These are phyloP conservation scores for Apiotrichum sp. DNA, from an alignment of 1,284 basidiomycete genomes.

Conservation along the genomic window DNA sequence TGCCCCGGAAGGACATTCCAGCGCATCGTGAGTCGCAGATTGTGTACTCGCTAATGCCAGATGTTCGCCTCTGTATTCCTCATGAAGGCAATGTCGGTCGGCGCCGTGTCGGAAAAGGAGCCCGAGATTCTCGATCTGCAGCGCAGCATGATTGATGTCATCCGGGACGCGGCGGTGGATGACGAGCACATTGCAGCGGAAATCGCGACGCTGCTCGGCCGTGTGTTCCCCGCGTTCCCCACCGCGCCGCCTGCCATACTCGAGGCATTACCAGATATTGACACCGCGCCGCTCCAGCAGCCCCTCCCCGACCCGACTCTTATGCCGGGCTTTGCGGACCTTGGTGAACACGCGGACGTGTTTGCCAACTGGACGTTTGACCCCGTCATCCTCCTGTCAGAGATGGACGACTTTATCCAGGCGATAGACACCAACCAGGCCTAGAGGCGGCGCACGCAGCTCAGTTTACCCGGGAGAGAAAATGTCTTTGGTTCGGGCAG, in stretches of 20 bases:
- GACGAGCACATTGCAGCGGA: constrained; percentile 1
- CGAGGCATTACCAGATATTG: no score
- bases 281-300: neutral
- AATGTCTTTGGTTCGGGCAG: no score
- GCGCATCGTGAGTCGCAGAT: neutral
- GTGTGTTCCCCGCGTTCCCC: constrained; percentile 1
- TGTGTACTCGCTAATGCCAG: neutral
- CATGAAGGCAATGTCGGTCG: constrained; percentile 4
- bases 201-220: neutral
- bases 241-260: neutral
- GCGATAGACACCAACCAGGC: neutral
- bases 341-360: neutral
- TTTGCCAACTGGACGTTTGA: constrained; percentile 12
- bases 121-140: constrained; percentile 1
- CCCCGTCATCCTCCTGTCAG: constrained; percentile 5
- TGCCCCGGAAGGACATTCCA: constrained; percentile 2
- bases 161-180: constrained; percentile 1
- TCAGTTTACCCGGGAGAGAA: no score
- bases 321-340: neutral
- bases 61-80: constrained; percentile 6
- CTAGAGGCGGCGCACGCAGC: no score
- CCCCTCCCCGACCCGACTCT: neutral
- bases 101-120: neutral
- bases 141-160: neutral
- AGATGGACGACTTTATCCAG: constrained; percentile 7